Evolutionary conservation across 2,329 filamentous ascomycete species (phyloP).

Genomic region (Spiromastix sp.): DNA sequence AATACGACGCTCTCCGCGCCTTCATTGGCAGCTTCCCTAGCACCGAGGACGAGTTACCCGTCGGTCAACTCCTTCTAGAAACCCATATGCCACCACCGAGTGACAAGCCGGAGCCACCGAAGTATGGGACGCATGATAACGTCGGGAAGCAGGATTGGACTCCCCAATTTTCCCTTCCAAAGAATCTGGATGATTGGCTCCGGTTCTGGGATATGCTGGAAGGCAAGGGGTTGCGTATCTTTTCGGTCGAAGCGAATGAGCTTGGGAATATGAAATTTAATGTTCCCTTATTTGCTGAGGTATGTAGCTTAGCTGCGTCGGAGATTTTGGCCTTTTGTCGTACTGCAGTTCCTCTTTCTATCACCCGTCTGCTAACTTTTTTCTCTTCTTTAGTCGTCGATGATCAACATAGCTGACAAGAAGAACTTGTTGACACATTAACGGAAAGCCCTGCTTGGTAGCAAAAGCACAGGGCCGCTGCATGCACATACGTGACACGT

Average conservation of each 20-base stretch:
- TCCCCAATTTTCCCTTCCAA: slow-evolving; percentile 4
- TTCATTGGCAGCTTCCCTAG: slow-evolving; percentile 6
- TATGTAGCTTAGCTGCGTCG: too few species aligned
- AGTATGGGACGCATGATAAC: too few species aligned
- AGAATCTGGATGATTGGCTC: slow-evolving; percentile 12
- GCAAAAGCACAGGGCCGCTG: too few species aligned
- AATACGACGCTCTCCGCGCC: slow-evolving; percentile 7
- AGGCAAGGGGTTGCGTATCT: slow-evolving; percentile 15
- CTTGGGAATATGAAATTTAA: slow-evolving; percentile 9
- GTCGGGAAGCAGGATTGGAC: too few species aligned
- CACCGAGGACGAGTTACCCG: slow-evolving; percentile 1
- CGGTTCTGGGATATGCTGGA: slow-evolving; percentile 22
- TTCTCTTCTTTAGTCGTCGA: slow-evolving; percentile 2
- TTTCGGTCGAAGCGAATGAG: slow-evolving; percentile 19
- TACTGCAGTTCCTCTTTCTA: not conserved
- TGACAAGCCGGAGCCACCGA: not conserved
- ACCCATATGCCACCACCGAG: slow-evolving; percentile 3
- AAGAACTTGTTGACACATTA: slow-evolving; percentile 3
- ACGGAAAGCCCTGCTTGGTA: too few species aligned
- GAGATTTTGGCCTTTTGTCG: too few species aligned
- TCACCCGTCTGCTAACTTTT: not conserved
- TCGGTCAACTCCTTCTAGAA: slow-evolving; percentile 6
- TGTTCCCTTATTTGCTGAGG: slow-evolving; percentile 6
- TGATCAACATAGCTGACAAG: slow-evolving; percentile 5
- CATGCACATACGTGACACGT: too few species aligned